Evolutionary conservation across 768 basidiomycete species (phyloP).

Genomic region (Strobilomyces echinocephalus): DNA sequence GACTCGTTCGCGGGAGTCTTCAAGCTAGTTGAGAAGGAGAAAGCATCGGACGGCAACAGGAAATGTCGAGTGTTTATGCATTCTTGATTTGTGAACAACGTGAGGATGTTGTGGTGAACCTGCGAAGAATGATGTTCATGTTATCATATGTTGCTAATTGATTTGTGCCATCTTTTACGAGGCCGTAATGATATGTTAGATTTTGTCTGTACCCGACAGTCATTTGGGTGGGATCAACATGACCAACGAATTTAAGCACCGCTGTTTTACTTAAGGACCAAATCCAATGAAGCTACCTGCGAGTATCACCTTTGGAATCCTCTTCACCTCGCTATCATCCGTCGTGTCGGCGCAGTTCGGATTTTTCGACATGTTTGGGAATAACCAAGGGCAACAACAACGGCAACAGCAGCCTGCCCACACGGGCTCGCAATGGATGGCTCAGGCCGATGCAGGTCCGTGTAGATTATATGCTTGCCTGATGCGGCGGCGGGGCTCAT

Average conservation of each 20-base stretch:
- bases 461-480: not conserved
- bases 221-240: too few relatives aligned
- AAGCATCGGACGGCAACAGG: not conserved
- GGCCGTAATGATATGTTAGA: constrained; percentile 28
- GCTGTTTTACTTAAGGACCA: not conserved
- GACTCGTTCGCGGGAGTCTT: not conserved
- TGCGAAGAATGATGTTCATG: constrained; percentile 25
- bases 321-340: constrained; percentile 25
- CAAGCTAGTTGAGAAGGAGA: not conserved
- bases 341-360: constrained; percentile 62
- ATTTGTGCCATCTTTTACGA: constrained; percentile 28
- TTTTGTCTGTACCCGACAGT: not conserved
- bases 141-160: constrained; percentile 28
- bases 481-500: not conserved
- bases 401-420: constrained; percentile 42
- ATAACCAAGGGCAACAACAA: constrained; percentile 47
- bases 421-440: constrained; percentile 57
- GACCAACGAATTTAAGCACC: not conserved
- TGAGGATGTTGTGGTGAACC: constrained; percentile 9
- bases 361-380: constrained; percentile 75
- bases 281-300: constrained; percentile 12
- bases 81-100: constrained; percentile 1
- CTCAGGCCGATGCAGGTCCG: constrained; percentile 62
- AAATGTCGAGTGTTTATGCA: constrained; percentile 1
- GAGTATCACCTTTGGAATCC: constrained; percentile 1